phyloP scores from a whole-genome alignment of 768 basidiomycete genomes.

The Suillus hirtellus region DNA sequence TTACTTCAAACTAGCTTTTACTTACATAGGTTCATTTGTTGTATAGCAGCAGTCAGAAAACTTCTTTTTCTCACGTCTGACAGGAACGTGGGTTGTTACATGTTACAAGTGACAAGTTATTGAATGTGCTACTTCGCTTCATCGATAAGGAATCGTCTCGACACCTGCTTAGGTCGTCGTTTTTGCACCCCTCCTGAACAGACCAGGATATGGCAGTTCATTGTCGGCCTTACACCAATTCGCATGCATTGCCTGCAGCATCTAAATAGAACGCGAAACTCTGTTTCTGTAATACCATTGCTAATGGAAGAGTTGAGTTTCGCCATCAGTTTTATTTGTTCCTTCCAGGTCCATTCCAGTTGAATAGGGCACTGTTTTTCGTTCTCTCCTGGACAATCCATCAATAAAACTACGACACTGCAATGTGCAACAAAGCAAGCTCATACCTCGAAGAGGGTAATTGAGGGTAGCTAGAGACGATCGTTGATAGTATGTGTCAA shows the following conservation, averaged over 20 bases:
- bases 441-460: neutral
- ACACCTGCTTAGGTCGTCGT: too few species aligned
- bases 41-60: too few species aligned
- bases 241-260: neutral
- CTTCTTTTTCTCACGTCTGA: too few species aligned
- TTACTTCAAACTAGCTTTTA: too few species aligned
- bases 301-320: neutral
- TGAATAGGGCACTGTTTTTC: neutral
- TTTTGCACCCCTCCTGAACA: neutral
- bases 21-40: too few species aligned
- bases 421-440: neutral
- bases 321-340: neutral
- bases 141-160: too few species aligned
- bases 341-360: neutral
- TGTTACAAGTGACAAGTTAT: too few species aligned
- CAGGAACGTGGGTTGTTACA: too few species aligned
- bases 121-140: too few species aligned
- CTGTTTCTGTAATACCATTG: neutral
- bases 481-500: neutral
- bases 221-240: neutral
- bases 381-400: neutral
- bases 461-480: neutral
- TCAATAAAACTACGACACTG: neutral
- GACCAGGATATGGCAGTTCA: neutral
- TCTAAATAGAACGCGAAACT: neutral